These are phyloP conservation scores for Eucalyptus pauciflora DNA, from an alignment of 345 rosid genomes.

Conservation along the genomic window DNA sequence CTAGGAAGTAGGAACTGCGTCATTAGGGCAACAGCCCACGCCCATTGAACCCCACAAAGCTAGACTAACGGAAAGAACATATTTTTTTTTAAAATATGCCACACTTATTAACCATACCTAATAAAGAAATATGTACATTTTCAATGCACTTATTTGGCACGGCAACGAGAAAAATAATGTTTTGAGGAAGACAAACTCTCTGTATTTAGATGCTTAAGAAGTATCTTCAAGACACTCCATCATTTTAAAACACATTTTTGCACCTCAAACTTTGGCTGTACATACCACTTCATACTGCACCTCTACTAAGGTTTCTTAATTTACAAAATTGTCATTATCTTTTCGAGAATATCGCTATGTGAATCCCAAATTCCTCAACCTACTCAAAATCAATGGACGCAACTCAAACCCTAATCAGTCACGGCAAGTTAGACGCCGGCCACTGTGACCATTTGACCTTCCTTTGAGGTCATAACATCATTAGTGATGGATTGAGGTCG, in stretches of 20 bases:
- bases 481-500: not conserved
- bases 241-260: not conserved
- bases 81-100: rapidly evolving
- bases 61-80: not conserved
- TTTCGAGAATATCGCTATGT: not conserved
- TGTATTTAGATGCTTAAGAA: not conserved
- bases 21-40: not conserved
- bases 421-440: not conserved
- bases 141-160: not conserved
- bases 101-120: not conserved
- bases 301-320: not conserved
- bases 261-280: not conserved
- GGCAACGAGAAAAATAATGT: not conserved
- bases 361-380: not conserved
- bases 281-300: not conserved
- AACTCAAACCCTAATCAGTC: not conserved
- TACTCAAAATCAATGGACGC: not conserved
- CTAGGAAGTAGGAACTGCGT: not conserved
- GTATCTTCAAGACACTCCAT: not conserved
- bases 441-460: not conserved
- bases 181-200: not conserved
- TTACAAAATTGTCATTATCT: not conserved
- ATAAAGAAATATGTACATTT: not conserved
- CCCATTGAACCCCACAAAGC: not conserved
- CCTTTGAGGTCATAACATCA: not conserved